phyloP scores from a whole-genome alignment of 2,329 filamentous ascomycete genomes.

The Zasmidium citrigriseum region DNA sequence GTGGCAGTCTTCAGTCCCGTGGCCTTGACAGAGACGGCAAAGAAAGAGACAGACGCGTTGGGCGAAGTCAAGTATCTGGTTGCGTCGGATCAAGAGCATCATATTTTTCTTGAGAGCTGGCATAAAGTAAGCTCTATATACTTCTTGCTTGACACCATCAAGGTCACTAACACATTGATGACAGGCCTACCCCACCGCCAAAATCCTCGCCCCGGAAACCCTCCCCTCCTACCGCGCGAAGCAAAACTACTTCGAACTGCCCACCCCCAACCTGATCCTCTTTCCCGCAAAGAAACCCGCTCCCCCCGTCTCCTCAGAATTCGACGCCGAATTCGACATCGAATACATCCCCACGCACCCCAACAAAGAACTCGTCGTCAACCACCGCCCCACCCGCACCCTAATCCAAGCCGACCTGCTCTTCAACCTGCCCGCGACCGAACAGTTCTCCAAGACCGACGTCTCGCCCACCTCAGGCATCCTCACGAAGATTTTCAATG shows the following conservation, averaged over 20 bases:
- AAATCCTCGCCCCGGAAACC: constrained; percentile 79
- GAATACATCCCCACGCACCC: constrained; percentile 79
- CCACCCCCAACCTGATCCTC: constrained; percentile 49
- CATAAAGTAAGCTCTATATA: constrained; percentile 45
- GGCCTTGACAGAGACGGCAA: constrained; percentile 75
- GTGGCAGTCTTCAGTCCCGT: constrained; percentile 92
- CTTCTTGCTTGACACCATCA: constrained; percentile 9
- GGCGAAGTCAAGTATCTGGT: constrained; percentile 79
- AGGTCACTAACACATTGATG: constrained; percentile 6
- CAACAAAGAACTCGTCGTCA: constrained; percentile 87
- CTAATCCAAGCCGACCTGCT: constrained; percentile 87
- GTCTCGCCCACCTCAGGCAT: constrained; percentile 58
- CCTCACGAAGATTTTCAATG: constrained; percentile 58
- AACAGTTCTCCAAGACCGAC: constrained; percentile 69
- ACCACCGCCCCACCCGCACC: constrained; percentile 75
- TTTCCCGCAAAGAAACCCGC: constrained; percentile 45
- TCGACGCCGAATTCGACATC: constrained; percentile 80
- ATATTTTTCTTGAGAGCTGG: constrained; percentile 91
- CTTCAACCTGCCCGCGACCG: constrained; percentile 84
- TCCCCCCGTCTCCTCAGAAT: constrained; percentile 67
- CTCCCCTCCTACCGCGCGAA: constrained; percentile 75
- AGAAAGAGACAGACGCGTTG: constrained; percentile 59
- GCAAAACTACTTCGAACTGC: constrained; percentile 36
- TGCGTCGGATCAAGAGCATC: constrained; percentile 88
- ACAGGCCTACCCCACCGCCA: constrained; percentile 70